These are phyloP conservation scores for Eimeria falciformis DNA, from an alignment of 169 alveolate genomes.

Conservation along the genomic window DNA sequence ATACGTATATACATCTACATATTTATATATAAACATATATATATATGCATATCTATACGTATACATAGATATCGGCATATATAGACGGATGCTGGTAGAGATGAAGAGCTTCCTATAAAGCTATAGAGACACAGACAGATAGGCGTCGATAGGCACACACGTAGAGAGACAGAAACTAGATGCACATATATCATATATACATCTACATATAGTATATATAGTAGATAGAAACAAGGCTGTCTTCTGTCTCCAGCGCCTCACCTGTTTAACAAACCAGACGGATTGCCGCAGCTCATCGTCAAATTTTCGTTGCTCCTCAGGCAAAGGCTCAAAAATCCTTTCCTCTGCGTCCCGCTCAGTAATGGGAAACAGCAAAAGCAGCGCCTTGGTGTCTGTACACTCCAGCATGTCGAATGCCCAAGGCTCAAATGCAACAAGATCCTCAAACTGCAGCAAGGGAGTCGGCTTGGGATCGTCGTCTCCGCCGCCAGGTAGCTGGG, in stretches of 20 bases:
- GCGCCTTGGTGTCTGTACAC: conserved; percentile 38
- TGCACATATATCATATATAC: not conserved
- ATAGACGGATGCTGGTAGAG: too few relatives aligned
- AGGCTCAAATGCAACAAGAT: conserved; percentile 37
- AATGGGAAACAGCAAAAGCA: conserved; percentile 42
- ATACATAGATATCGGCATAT: too few relatives aligned
- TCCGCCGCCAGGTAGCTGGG: not conserved
- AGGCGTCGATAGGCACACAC: too few relatives aligned
- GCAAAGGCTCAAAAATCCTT: not conserved
- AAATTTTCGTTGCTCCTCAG: not conserved
- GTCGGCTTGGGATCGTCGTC: not conserved
- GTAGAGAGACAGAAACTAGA: too few relatives aligned
- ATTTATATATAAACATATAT: not conserved
- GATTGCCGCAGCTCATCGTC: not conserved
- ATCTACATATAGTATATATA: too few relatives aligned
- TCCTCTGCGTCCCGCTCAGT: not conserved
- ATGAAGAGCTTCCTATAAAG: too few relatives aligned
- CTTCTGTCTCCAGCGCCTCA: too few relatives aligned
- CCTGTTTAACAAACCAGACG: conserved; percentile 66
- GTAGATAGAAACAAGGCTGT: not conserved
- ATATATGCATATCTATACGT: not conserved
- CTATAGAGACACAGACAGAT: too few relatives aligned
- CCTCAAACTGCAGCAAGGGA: conserved; percentile 31
- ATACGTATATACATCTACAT: too few relatives aligned
- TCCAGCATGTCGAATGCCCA: conserved; percentile 56